A percentile compares a stretch with the other conserved stretches of the same genome.
Evolutionary conservation across 768 basidiomycete species (phyloP).

Genomic region (Boletus rufocinnamomeus): DNA sequence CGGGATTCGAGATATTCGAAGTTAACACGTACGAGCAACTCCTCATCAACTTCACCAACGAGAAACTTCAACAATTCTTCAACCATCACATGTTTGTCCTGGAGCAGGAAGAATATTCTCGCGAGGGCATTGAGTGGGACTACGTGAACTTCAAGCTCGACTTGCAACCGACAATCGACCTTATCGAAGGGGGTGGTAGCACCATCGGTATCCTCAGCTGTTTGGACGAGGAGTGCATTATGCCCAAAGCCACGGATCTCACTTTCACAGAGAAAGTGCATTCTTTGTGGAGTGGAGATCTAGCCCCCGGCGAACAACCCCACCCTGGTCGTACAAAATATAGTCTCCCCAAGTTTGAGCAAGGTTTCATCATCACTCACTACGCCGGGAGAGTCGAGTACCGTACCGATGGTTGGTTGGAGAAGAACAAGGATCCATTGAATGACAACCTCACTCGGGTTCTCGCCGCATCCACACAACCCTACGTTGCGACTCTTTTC

Average conservation of each 20-base stretch:
- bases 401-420: constrained; percentile 93
- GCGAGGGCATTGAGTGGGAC: constrained; percentile 97
- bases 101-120: constrained; percentile 97
- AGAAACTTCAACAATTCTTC: constrained; percentile 97
- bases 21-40: constrained; percentile 96
- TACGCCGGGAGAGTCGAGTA: constrained; percentile 98
- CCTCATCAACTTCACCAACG: constrained; percentile 98
- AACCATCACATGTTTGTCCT: constrained; percentile 99
- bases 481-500: constrained; percentile 82
- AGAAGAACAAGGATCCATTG: constrained; percentile 99
- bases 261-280: constrained; percentile 95
- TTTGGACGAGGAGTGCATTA: constrained; percentile 98
- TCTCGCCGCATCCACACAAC: constrained; percentile 78
- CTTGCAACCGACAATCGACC: constrained; percentile 96
- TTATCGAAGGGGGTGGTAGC: constrained; percentile 78
- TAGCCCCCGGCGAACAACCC: constrained; percentile 43
- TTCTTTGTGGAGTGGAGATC: constrained; percentile 61
- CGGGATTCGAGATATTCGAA: constrained; percentile 97
- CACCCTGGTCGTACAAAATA: constrained; percentile 86
- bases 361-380: constrained; percentile 93
- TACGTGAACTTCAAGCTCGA: constrained; percentile 98
- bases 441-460: constrained; percentile 95
- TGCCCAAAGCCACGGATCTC: constrained; percentile 96
- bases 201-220: constrained; percentile 89
- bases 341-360: constrained; percentile 82